Evolutionary conservation across 208 protist species (phyloP), one percentile per base, ranked within the genome.

Genomic region (Acanthamoeba triangularis): DNA sequence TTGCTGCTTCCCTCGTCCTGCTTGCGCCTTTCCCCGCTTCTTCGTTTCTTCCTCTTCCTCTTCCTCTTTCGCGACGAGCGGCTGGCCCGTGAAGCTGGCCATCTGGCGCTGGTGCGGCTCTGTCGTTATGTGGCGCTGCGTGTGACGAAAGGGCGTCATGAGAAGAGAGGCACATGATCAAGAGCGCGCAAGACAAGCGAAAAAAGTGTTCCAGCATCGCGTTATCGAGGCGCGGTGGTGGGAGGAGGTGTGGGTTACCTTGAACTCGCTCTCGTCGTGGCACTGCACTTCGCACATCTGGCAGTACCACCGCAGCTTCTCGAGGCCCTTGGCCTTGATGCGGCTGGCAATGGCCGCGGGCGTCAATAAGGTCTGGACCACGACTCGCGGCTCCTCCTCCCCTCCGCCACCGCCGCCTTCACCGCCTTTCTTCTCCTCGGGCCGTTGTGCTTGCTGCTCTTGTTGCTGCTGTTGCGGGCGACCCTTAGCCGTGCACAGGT

Each of bases 281-380:
- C 96, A 98, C 92, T 98, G 96, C 85, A 99, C 99, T 61, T 99
- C 56, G 96, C 98, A 99, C 96, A 99, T 97, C 96, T 99, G 97
- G 95, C 98, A 99, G 96, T 98, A 99, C 97, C 98, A 99, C 76
- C 97, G 95, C 28, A 99, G 95, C 97, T 98, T 99, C 85, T 98
- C 96, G 52, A 99, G 97, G 16, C 98, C 98, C 87, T 98, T 99
- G 28, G 98, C 95, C 96, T 99, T 99, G 84, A 98, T 98, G 37
- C 96, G 97, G 93, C 98, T 99, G 28, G 96, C 96, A 33, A 98
- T 98, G 82, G 91, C 95, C 96, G 98, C 98, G 3, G 98, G 97
- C 67, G 98, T 96, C 63, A 98, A 63, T 49, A 90, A 72, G 37
- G 37, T 1, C 37, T 41, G 37, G 37, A 41, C 37, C 3, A 4